Evolutionary conservation across 768 basidiomycete species (phyloP).

Genomic region (Tylopilus intermedius): DNA sequence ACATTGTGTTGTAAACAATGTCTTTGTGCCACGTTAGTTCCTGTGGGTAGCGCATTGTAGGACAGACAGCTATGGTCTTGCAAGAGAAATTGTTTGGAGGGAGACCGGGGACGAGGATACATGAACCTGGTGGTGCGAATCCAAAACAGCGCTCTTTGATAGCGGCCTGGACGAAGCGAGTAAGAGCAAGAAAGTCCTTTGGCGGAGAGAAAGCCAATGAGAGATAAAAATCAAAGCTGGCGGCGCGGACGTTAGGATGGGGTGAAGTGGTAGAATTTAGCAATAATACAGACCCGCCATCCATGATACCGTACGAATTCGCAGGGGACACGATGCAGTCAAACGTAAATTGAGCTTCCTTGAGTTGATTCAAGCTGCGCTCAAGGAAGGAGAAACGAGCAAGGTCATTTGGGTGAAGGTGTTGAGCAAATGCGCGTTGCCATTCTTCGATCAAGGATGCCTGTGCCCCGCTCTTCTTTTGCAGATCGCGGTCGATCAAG

Average conservation of each 20-base stretch:
- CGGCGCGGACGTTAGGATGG: not conserved
- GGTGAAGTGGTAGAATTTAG: too few species aligned
- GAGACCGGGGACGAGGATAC: slow-evolving; percentile 2
- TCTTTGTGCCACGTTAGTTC: slow-evolving; percentile 29
- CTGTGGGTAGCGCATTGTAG: slow-evolving; percentile 31
- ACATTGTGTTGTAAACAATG: slow-evolving; percentile 33
- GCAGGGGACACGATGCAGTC: slow-evolving; percentile 9
- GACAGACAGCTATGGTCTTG: slow-evolving; percentile 25
- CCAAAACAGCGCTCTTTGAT: slow-evolving; percentile 6
- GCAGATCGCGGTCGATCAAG: not conserved
- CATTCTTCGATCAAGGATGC: slow-evolving; percentile 2
- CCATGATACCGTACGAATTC: slow-evolving; percentile 9
- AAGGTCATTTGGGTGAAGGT: slow-evolving; percentile 3
- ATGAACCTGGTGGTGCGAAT: slow-evolving; percentile 7
- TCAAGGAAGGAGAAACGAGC: slow-evolving; percentile 4
- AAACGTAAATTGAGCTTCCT: not conserved
- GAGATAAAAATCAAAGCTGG: slow-evolving; percentile 1
- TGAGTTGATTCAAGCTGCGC: not conserved
- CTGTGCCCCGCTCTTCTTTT: not conserved
- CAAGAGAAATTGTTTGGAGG: slow-evolving; percentile 3
- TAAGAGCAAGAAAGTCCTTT: not conserved
- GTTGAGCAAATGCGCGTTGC: not conserved
- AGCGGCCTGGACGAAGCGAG: not conserved
- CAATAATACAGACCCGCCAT: slow-evolving; percentile 2
- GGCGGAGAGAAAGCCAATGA: slow-evolving; percentile 2